Evolutionary conservation across 2,329 filamentous ascomycete genomes (phyloP), one percentile per base, ranked within the genome.

Genomic region (Ampelomyces quisqualis): DNA sequence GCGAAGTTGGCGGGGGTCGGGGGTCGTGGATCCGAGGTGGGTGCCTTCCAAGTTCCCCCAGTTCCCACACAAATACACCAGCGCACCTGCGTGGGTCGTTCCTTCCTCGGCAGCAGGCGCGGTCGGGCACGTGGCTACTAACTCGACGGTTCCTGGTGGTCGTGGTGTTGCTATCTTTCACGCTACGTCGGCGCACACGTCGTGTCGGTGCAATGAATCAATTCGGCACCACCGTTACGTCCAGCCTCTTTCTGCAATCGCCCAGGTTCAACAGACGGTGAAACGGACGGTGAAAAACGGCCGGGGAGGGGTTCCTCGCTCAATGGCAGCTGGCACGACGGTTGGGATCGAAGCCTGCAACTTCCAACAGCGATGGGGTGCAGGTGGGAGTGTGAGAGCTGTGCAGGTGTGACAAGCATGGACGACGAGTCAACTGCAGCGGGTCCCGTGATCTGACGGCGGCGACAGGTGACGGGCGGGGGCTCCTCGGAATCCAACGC

Each of bases 371-470:
- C 38, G 38, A 41, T 40, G 28, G 45, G 34, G 45, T 43, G 51
- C 30, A 38, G 39, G 45, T 47, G 47, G 34, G 38, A 44, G 46
- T 47, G 51, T 10, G 18, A 14, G 38, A 40, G 38, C 17, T 14
- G 29, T 38, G 36, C 52, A 55, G 42, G 51, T 54, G 54, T 47
- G 46, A 59, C 58, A n/a, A n/a, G n/a, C n/a, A 57, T 56, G 53
- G 47, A 51, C 35, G 39, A 40, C 20, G 40, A 46, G 40, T 34
- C 45, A 45, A 47, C 40, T 51, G 39, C 42, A 46, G 40, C 27
- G 15, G 41, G 49, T 60, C 58, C 52, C 63, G 62, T 65, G 62
- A 66, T 60, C 46, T 55, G 47, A 51, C 45, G 38, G 15, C 29
- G 45, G 32, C 34, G 38, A 43, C 43, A 42, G 36, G 17, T 39